phyloP scores from a whole-genome alignment of 352 stramenopile species.

The Phytophthora brassicae region DNA sequence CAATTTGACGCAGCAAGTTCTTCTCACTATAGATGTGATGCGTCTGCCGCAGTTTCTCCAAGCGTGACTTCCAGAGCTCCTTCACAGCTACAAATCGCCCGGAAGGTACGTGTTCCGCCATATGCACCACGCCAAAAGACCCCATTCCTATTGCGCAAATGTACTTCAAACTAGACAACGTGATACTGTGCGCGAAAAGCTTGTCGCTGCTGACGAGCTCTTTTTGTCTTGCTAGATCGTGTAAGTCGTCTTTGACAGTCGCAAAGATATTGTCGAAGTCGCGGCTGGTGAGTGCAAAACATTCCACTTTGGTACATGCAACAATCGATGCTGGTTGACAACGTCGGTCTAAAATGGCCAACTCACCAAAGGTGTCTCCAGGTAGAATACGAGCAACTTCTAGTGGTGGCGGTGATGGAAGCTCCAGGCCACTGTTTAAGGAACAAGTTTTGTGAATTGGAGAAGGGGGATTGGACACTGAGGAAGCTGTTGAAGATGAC shows the following conservation, averaged over 20 bases:
- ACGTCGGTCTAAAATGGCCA: constrained; percentile 50
- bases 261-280: constrained; percentile 66
- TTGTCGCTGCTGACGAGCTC: constrained; percentile 40
- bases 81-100: constrained; percentile 64
- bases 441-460: constrained; percentile 16
- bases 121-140: constrained; percentile 94
- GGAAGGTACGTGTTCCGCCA: constrained; percentile 86
- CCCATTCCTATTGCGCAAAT: constrained; percentile 85
- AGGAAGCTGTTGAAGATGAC: constrained; percentile 15
- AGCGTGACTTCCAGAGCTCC: constrained; percentile 37
- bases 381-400: constrained; percentile 46
- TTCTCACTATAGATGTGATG: constrained; percentile 97
- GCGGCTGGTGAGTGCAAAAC: constrained; percentile 61
- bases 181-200: constrained; percentile 51
- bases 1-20: constrained; percentile 89
- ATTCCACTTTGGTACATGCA: constrained; percentile 59
- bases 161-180: constrained; percentile 57
- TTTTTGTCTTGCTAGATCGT: constrained; percentile 35
- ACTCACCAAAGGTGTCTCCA: constrained; percentile 70
- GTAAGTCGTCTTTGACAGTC: constrained; percentile 36
- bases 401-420: neutral
- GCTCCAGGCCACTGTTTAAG: constrained; percentile 4
- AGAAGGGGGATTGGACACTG: constrained; percentile 10
- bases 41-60: constrained; percentile 61
- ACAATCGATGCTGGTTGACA: constrained; percentile 69